These are phyloP conservation scores for Saccharomycopsis phalli DNA, from an alignment of 1,139 yeast species.

Conservation along the genomic window DNA sequence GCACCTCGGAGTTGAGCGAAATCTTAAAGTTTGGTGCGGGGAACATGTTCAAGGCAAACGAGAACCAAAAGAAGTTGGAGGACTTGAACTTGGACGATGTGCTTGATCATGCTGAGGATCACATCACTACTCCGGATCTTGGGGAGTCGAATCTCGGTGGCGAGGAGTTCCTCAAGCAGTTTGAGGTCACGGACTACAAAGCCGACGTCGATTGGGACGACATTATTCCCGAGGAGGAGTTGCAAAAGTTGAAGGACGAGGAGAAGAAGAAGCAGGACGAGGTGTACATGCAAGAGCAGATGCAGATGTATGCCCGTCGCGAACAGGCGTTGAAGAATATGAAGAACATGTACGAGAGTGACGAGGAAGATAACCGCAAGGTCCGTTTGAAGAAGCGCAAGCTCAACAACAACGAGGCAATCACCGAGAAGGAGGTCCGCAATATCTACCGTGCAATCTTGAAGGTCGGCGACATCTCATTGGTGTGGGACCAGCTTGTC, in stretches of 20 bases:
- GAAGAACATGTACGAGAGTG: slow-evolving; percentile 36
- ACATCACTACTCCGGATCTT: slow-evolving; percentile 88
- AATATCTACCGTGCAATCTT: slow-evolving; percentile 78
- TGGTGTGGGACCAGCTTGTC: slow-evolving; percentile 80
- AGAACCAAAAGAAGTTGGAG: slow-evolving; percentile 90
- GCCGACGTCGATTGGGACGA: slow-evolving; percentile 99
- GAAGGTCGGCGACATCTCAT: slow-evolving; percentile 70
- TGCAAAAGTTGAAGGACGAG: slow-evolving; percentile 80
- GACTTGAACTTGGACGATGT: slow-evolving; percentile 94
- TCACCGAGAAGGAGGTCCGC: slow-evolving; percentile 82
- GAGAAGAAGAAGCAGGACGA: slow-evolving; percentile 85
- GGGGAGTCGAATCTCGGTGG: slow-evolving; percentile 98
- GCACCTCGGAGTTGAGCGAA: slow-evolving; percentile 78
- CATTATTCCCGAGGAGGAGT: slow-evolving; percentile 92
- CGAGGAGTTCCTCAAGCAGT: slow-evolving; percentile 93
- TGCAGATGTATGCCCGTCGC: slow-evolving; percentile 77
- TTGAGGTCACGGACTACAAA: slow-evolving; percentile 96
- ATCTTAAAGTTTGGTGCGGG: slow-evolving; percentile 98
- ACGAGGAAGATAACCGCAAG: slow-evolving; percentile 27
- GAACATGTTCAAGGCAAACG: slow-evolving; percentile 89
- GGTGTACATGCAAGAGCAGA: slow-evolving; percentile 77
- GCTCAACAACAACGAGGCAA: slow-evolving; percentile 41
- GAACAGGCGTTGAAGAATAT: slow-evolving; percentile 60
- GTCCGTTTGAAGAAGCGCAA: slow-evolving; percentile 29
- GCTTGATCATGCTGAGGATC: slow-evolving; percentile 94